phyloP scores from a whole-genome alignment of 257 asterid species.

The Striga asiatica region DNA sequence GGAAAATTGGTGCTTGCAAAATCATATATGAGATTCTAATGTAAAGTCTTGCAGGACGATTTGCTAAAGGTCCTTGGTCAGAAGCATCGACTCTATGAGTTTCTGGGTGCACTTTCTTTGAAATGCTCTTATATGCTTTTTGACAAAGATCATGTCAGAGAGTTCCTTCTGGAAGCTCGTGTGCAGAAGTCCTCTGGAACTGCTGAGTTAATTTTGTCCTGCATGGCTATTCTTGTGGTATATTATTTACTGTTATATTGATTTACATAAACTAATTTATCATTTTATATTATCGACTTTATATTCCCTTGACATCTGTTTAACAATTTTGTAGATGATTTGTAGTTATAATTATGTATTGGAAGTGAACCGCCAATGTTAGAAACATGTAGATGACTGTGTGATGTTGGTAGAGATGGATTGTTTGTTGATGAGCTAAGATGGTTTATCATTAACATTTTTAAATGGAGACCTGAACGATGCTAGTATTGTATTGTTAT shows the following conservation, averaged over 20 bases:
- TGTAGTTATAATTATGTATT: no score
- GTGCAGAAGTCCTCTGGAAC: slow-evolving; percentile 64
- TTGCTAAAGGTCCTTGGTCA: slow-evolving; percentile 62
- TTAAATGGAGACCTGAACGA: no score
- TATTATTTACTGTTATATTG: slow-evolving; percentile 10
- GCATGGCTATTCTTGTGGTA: slow-evolving; percentile 99
- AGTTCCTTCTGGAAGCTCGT: slow-evolving; percentile 66
- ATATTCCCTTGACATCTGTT: background rate
- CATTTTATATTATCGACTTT: slow-evolving; percentile 5
- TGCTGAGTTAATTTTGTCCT: slow-evolving; percentile 57
- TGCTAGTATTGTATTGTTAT: no score
- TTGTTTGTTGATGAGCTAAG: no score
- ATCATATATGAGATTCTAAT: no score
- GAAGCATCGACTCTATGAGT: slow-evolving; percentile 72
- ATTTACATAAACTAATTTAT: slow-evolving; percentile 6
- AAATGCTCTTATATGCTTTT: slow-evolving; percentile 87
- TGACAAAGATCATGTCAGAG: slow-evolving; percentile 77
- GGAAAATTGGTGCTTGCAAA: slow-evolving; percentile 4
- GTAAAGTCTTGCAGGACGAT: slow-evolving; percentile 68
- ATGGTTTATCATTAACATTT: no score
- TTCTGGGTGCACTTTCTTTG: slow-evolving; percentile 55
- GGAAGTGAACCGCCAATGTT: no score
- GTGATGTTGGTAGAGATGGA: no score
- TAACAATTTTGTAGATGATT: no score
- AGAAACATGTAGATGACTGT: no score